These are phyloP conservation scores for Suhomyces wounanorum DNA, from an alignment of 1,139 yeast species.

Conservation along the genomic window DNA sequence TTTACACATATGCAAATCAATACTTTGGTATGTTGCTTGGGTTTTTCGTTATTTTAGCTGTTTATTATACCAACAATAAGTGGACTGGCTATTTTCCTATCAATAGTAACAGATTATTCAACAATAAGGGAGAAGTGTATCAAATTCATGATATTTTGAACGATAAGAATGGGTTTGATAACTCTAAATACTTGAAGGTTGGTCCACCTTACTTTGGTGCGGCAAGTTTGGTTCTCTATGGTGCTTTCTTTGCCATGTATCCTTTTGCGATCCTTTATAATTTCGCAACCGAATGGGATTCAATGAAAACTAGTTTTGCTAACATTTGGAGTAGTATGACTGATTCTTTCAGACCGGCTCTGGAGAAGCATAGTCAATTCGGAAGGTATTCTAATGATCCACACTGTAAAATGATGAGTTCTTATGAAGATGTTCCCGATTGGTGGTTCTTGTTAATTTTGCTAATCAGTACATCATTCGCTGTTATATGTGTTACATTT, in stretches of 20 bases:
- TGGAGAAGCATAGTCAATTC: conserved; percentile 9
- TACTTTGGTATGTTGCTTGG: conserved; percentile 47
- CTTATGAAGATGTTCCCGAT: conserved; percentile 63
- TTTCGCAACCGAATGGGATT: conserved; percentile 45
- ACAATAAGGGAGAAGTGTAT: conserved; percentile 49
- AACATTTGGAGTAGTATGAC: conserved; percentile 37
- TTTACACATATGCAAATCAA: conserved; percentile 44
- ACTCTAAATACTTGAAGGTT: conserved; percentile 41
- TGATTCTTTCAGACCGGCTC: conserved; percentile 28
- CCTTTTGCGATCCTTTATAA: conserved; percentile 57
- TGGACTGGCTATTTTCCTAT: conserved; percentile 59
- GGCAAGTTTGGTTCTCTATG: conserved; percentile 53
- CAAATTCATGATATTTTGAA: conserved; percentile 45
- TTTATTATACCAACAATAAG: conserved; percentile 52
- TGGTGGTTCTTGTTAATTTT: conserved; percentile 56
- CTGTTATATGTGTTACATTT: conserved; percentile 48
- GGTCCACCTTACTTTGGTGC: conserved; percentile 65
- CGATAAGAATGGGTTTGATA: conserved; percentile 38
- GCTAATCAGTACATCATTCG: conserved; percentile 50
- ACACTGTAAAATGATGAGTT: conserved; percentile 56
- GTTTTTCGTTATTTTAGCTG: conserved; percentile 42
- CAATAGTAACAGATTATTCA: conserved; percentile 49
- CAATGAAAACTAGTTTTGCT: conserved; percentile 42
- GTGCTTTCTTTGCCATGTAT: conserved; percentile 58
- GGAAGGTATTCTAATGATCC: conserved; percentile 45